phyloP scores from a whole-genome alignment of 805 yeast species.

The Candida tibetensis region DNA sequence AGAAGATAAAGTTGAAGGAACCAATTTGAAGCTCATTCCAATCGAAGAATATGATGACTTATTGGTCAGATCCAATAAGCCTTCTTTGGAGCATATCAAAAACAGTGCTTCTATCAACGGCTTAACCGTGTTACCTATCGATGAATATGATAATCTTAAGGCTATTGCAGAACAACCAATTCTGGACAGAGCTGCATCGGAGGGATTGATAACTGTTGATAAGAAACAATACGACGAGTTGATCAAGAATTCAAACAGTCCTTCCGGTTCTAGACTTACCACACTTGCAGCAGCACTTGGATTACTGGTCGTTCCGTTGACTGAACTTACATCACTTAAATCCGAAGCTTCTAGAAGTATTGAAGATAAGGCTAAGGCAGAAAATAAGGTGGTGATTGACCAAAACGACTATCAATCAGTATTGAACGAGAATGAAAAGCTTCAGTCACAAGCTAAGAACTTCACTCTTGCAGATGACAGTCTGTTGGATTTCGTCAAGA shows the following conservation, averaged over 20 bases:
- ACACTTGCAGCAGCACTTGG: constrained; percentile 10
- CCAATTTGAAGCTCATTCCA: constrained; percentile 20
- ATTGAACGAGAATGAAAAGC: constrained; percentile 3
- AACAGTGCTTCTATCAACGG: constrained; percentile 28
- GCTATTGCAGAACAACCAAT: neutral
- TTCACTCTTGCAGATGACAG: neutral
- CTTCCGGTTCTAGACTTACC: constrained; percentile 11
- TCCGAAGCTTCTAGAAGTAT: constrained; percentile 13
- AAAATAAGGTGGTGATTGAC: constrained; percentile 16
- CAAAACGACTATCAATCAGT: constrained; percentile 10
- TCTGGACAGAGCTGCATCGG: constrained; percentile 2
- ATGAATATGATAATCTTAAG: constrained; percentile 13
- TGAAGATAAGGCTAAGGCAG: constrained; percentile 16
- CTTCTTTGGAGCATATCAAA: constrained; percentile 18
- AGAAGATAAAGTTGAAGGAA: constrained; percentile 17
- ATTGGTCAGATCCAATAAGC: constrained; percentile 15
- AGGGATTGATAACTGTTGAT: constrained; percentile 4
- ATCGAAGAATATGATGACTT: constrained; percentile 21
- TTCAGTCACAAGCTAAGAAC: neutral
- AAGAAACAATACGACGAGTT: constrained; percentile 4
- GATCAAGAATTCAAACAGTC: constrained; percentile 8
- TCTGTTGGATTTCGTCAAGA: constrained; percentile 2
- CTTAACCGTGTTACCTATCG: constrained; percentile 23
- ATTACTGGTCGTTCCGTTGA: constrained; percentile 7
- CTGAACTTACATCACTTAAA: constrained; percentile 12